phyloP scores from a whole-genome alignment of 2,329 filamentous ascomycete species.

The Zymoseptoria pseudotritici region DNA sequence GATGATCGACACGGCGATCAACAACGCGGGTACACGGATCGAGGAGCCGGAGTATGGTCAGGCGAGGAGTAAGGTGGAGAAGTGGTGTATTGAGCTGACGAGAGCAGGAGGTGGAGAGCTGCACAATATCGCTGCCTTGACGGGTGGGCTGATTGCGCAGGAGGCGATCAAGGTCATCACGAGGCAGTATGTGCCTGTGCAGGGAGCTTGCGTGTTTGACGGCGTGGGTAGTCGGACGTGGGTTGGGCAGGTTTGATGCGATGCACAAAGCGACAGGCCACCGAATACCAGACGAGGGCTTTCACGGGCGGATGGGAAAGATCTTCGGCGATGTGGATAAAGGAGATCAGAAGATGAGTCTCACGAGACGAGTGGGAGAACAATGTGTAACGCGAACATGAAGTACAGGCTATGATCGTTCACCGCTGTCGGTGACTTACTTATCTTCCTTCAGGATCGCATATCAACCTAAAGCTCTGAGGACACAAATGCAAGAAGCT shows the following conservation, averaged over 20 bases:
- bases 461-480: no score
- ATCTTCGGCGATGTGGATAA: no score
- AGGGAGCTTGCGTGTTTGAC: slow-evolving; percentile 58
- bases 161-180: slow-evolving; percentile 86
- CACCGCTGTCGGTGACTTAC: no score
- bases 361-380: no score
- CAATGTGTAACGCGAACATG: no score
- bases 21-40: slow-evolving; percentile 33
- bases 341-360: no score
- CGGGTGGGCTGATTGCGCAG: slow-evolving; percentile 90
- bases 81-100: slow-evolving; percentile 43
- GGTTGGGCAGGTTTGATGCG: slow-evolving; percentile 19
- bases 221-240: slow-evolving; percentile 49
- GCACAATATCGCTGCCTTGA: slow-evolving; percentile 83
- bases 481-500: no score
- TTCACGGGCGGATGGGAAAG: no score
- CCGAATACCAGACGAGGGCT: no score
- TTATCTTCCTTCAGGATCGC: no score
- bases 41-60: slow-evolving; percentile 37
- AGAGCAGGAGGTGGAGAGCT: slow-evolving; percentile 77
- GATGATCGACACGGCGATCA: slow-evolving; percentile 36
- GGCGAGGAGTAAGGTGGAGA: slow-evolving; percentile 30
- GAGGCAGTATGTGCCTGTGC: slow-evolving; percentile 58
- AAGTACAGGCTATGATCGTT: no score
- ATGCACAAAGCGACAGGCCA: no score